A percentile compares a stretch with the other conserved stretches of the same genome.
Conservation (phyloP, 257 asterid genomes). For the Paraleonurus japonicus region DNA sequence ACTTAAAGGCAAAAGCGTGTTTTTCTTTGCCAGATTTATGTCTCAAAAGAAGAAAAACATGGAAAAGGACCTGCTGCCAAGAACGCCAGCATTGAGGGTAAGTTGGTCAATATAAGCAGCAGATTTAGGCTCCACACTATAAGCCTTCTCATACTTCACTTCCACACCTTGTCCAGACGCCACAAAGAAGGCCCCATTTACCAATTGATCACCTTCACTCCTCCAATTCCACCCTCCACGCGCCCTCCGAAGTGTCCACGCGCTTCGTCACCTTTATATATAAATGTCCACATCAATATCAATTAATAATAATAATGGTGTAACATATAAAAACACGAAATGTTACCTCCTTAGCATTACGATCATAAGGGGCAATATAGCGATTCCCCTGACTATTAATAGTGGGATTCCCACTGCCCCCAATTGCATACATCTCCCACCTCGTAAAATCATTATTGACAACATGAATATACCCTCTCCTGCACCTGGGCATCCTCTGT, state of each 20-base stretch:
- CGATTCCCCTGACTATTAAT: constrained; percentile 46
- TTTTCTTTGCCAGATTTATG: neutral
- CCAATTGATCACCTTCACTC: constrained; percentile 35
- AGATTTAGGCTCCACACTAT: constrained; percentile 33
- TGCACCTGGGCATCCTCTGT: constrained; percentile 45
- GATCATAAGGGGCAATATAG: constrained; percentile 34
- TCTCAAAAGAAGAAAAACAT: neutral
- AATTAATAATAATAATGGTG: neutral
- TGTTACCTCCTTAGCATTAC: constrained; percentile 39
- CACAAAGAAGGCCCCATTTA: constrained; percentile 32
- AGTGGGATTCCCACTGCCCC: constrained; percentile 44
- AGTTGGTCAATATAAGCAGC: constrained; percentile 30
- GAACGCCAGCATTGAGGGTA: constrained; percentile 34
- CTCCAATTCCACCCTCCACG: constrained; percentile 41
- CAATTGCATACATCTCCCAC: constrained; percentile 47
- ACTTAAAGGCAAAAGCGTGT: neutral
- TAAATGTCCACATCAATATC: neutral
- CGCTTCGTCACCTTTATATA: constrained; percentile 29
- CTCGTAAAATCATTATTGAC: constrained; percentile 38
- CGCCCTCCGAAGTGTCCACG: constrained; percentile 25
- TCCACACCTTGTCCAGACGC: constrained; percentile 34
- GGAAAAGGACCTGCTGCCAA: constrained; percentile 30
- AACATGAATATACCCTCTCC: constrained; percentile 40
- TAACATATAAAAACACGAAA: no score
- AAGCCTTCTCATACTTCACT: constrained; percentile 34